phyloP scores from a whole-genome alignment of 2,329 filamentous ascomycete genomes.

The Alternaria alternata region DNA sequence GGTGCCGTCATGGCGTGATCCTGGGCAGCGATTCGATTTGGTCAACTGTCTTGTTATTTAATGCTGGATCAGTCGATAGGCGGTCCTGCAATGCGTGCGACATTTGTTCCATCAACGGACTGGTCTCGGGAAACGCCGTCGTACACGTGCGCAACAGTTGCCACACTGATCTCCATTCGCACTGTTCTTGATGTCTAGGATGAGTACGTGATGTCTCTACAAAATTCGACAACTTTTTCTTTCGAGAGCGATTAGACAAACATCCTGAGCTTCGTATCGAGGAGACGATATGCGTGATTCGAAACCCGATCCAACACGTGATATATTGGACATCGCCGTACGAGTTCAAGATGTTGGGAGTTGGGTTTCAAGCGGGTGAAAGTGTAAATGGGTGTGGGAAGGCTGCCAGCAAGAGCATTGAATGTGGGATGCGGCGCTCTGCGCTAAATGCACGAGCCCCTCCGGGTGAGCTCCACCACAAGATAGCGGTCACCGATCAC shows the following conservation, averaged over 20 bases:
- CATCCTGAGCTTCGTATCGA: background rate
- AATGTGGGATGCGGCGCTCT: background rate
- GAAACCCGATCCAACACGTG: background rate
- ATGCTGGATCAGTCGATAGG: background rate
- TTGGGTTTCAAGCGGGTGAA: background rate
- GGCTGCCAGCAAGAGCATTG: background rate
- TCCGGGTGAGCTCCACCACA: background rate
- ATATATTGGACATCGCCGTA: background rate
- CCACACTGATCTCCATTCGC: background rate
- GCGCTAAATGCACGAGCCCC: conserved; percentile 4
- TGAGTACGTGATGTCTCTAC: background rate
- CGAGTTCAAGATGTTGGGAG: too few species aligned
- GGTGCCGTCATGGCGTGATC: conserved; percentile 3
- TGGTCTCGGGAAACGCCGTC: background rate
- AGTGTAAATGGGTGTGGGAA: background rate
- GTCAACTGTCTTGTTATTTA: background rate
- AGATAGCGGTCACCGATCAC: background rate
- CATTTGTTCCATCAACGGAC: background rate
- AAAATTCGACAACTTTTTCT: background rate
- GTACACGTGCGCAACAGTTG: background rate
- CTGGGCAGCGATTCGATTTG: background rate
- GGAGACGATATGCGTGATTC: background rate
- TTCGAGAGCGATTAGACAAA: background rate
- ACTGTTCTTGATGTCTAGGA: background rate
- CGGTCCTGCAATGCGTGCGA: background rate